Conservation (phyloP, 2,329 filamentous ascomycete species). For the Immersiporthe knoxdaviesiana region DNA sequence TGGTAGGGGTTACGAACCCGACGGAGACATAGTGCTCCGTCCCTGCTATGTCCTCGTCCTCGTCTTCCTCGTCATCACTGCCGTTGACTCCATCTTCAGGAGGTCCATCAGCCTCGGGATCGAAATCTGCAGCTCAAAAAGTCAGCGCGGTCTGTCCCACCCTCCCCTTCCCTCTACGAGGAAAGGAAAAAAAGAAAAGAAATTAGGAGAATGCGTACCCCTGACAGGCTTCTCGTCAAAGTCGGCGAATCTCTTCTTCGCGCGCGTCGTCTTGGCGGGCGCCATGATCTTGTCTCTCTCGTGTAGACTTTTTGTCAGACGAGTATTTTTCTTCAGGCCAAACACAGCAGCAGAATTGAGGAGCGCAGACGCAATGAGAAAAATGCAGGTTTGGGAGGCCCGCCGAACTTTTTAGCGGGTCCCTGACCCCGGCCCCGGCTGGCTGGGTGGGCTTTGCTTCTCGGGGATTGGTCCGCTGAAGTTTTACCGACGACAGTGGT, state of each 20-base stretch:
- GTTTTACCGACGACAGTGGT: background rate
- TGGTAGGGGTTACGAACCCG: conserved; percentile 51
- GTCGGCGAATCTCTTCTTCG: conserved; percentile 64
- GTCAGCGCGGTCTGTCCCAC: conserved; percentile 11
- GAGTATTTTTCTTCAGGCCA: background rate
- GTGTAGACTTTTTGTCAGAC: background rate
- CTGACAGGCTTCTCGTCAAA: conserved; percentile 63
- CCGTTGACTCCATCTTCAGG: conserved; percentile 56
- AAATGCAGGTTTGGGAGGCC: conserved; percentile 25
- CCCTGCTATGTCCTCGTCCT: conserved; percentile 57
- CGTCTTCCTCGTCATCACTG: conserved; percentile 51
- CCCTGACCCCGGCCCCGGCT: background rate
- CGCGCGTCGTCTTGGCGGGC: conserved; percentile 52
- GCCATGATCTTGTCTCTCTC: conserved; percentile 47
- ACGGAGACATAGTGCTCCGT: conserved; percentile 88
- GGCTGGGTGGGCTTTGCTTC: background rate
- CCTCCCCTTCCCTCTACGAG: background rate
- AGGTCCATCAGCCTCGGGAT: conserved; percentile 71
- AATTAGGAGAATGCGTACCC: conserved; percentile 49
- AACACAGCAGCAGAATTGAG: conserved; percentile 23
- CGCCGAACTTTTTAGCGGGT: conserved; percentile 32
- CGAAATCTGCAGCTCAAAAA: conserved; percentile 63
- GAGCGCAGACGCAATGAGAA: conserved; percentile 17
- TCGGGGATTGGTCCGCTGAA: conserved; percentile 3
- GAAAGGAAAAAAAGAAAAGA: background rate